phyloP scores from a whole-genome alignment of 2,329 filamentous ascomycete genomes.

The Trichoderma guizhouense region DNA sequence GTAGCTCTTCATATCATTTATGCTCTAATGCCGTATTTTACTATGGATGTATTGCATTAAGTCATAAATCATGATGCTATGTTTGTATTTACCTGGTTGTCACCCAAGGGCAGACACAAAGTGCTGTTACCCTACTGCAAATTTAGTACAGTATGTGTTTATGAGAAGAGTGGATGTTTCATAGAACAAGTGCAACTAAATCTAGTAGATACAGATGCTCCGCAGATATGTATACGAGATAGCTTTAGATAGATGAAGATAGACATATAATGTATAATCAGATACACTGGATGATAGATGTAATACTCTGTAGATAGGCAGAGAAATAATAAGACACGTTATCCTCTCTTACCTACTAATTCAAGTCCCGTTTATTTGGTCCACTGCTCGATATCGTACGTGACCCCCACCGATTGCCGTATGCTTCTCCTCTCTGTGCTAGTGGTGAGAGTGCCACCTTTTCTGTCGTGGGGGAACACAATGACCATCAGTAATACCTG shows the following conservation, averaged over 20 bases:
- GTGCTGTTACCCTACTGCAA: not conserved
- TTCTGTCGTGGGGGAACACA: not conserved
- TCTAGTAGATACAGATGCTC: not conserved
- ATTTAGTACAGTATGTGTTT: not conserved
- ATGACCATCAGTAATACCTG: not conserved
- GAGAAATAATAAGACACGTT: not conserved
- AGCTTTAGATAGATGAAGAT: not conserved
- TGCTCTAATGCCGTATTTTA: too few species aligned
- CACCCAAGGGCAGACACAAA: not conserved
- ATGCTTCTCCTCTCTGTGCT: not conserved
- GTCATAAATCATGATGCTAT: too few species aligned
- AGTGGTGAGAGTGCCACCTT: not conserved
- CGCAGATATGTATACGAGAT: not conserved
- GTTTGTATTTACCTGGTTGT: not conserved
- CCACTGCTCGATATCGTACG: not conserved
- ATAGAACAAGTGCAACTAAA: not conserved
- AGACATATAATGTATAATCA: not conserved
- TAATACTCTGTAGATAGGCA: not conserved
- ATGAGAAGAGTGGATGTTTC: not conserved
- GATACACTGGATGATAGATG: not conserved
- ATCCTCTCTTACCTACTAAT: not conserved
- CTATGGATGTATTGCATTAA: too few species aligned
- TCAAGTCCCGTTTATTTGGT: not conserved
- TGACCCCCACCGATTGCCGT: constrained; percentile 6
- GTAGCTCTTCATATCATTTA: too few species aligned